A percentile compares a stretch with the other conserved stretches of the same genome.
Evolutionary conservation across 345 rosid species (phyloP).

Genomic region (Anacardium occidentale): DNA sequence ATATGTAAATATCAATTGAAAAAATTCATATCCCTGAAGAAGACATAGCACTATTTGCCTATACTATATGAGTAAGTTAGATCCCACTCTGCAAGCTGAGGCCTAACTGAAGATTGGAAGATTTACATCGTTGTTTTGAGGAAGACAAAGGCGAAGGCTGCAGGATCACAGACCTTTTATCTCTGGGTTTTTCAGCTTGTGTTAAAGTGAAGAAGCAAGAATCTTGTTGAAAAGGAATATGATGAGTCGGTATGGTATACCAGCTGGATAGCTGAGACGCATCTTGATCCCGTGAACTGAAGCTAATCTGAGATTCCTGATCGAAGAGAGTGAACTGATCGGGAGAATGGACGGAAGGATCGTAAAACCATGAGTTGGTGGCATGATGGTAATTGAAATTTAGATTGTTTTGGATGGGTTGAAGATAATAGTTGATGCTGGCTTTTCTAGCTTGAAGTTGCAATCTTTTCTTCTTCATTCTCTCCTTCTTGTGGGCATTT

Average conservation of each 20-base stretch:
- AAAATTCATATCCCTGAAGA: neutral
- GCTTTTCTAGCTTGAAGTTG: slow-evolving; percentile 89
- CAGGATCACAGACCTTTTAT: slow-evolving; percentile 32
- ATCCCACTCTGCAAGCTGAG: slow-evolving; percentile 41
- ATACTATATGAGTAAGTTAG: neutral
- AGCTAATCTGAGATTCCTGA: slow-evolving; percentile 67
- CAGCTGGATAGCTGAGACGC: slow-evolving; percentile 20
- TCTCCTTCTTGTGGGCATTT: slow-evolving; percentile 96
- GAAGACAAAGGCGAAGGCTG: slow-evolving; percentile 41
- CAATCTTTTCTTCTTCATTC: slow-evolving; percentile 85
- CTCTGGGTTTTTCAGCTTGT: slow-evolving; percentile 32
- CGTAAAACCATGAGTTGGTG: slow-evolving; percentile 43
- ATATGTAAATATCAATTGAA: neutral
- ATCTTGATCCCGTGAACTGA: slow-evolving; percentile 39
- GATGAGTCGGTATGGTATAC: slow-evolving; percentile 26
- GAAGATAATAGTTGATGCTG: slow-evolving; percentile 60
- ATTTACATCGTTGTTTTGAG: slow-evolving; percentile 47
- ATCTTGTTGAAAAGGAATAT: slow-evolving; percentile 34
- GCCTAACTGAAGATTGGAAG: slow-evolving; percentile 74
- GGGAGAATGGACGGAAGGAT: slow-evolving; percentile 32
- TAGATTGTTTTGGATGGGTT: slow-evolving; percentile 47
- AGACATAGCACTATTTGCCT: neutral
- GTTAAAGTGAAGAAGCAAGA: slow-evolving; percentile 36
- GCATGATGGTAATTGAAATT: slow-evolving; percentile 19
- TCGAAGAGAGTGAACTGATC: slow-evolving; percentile 35